Evolutionary conservation across 768 basidiomycete genomes (phyloP).

Genomic region (Tricholomella constricta): DNA sequence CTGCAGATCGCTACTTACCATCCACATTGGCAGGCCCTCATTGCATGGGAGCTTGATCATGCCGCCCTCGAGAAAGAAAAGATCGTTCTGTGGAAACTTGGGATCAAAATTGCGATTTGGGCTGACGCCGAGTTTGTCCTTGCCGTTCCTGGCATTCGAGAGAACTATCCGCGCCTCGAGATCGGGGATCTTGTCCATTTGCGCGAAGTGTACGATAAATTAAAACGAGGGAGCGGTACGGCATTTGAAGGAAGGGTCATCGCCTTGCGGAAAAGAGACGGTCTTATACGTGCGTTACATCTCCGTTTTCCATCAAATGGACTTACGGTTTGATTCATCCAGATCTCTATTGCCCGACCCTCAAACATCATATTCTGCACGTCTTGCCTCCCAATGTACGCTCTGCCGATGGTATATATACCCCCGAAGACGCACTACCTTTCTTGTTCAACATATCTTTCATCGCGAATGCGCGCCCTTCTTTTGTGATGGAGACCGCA

Average conservation of each 20-base stretch:
- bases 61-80: slow-evolving; percentile 41
- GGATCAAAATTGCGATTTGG: slow-evolving; percentile 38
- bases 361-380: slow-evolving; percentile 42
- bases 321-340: not conserved
- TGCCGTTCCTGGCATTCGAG: slow-evolving; percentile 41
- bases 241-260: slow-evolving; percentile 50
- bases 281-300: slow-evolving; percentile 43
- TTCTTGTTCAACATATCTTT: slow-evolving; percentile 51
- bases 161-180: slow-evolving; percentile 41
- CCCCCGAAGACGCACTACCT: slow-evolving; percentile 38
- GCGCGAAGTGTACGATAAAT: slow-evolving; percentile 38
- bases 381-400: slow-evolving; percentile 25
- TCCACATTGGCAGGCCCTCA: slow-evolving; percentile 42
- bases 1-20: slow-evolving; percentile 36
- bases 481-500: slow-evolving; percentile 46
- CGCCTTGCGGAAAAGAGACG: slow-evolving; percentile 46
- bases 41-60: slow-evolving; percentile 48
- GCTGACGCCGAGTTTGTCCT: slow-evolving; percentile 38
- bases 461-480: slow-evolving; percentile 43
- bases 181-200: slow-evolving; percentile 48
- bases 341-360: slow-evolving; percentile 44
- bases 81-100: slow-evolving; percentile 46
- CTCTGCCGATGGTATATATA: slow-evolving; percentile 19
- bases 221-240: slow-evolving; percentile 33
- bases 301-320: not conserved